A percentile compares a stretch with the other conserved stretches of the same genome.
phyloP scores from a whole-genome alignment of 192 early-diverging fungal genomes.

The Chytriomyces sp. region DNA sequence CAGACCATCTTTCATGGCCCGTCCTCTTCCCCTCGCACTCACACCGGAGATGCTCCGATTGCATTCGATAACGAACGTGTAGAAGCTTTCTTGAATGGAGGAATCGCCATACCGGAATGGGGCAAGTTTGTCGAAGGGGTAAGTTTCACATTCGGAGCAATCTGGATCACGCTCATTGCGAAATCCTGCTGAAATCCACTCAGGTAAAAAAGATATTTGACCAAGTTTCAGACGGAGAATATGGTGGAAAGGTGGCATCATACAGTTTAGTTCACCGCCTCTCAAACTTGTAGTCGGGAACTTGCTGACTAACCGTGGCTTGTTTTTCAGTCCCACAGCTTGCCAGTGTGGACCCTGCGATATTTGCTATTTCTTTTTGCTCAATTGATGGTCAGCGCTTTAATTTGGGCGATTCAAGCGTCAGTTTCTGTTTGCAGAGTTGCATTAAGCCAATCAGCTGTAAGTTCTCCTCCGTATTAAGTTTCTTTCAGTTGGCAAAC shows the following conservation, averaged over 20 bases:
- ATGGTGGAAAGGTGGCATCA: not conserved
- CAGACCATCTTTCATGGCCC: slow-evolving; percentile 1
- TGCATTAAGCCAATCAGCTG: slow-evolving; percentile 26
- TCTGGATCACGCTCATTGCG: too few species aligned
- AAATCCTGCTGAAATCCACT: not conserved
- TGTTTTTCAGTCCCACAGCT: slow-evolving; percentile 27
- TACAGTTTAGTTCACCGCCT: slow-evolving; percentile 1
- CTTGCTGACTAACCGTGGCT: not conserved
- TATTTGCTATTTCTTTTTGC: slow-evolving; percentile 31
- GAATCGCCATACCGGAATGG: slow-evolving; percentile 27
- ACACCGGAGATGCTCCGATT: not conserved
- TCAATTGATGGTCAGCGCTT: slow-evolving; percentile 33
- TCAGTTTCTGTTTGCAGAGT: slow-evolving; percentile 18
- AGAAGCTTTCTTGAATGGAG: slow-evolving; percentile 12
- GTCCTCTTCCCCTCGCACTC: not conserved
- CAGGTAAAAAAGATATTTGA: slow-evolving; percentile 5
- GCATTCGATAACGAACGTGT: not conserved
- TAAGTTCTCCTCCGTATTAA: not conserved
- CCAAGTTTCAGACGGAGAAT: not conserved
- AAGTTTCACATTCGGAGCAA: not conserved
- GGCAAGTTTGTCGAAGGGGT: slow-evolving; percentile 6
- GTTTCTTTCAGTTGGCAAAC: not conserved
- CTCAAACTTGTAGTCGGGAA: not conserved
- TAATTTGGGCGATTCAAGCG: slow-evolving; percentile 21
- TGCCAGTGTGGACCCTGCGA: slow-evolving; percentile 1